Evolutionary conservation across 371 early-diverging fungal genomes (phyloP).

Genomic region (Mucor racemosus): DNA sequence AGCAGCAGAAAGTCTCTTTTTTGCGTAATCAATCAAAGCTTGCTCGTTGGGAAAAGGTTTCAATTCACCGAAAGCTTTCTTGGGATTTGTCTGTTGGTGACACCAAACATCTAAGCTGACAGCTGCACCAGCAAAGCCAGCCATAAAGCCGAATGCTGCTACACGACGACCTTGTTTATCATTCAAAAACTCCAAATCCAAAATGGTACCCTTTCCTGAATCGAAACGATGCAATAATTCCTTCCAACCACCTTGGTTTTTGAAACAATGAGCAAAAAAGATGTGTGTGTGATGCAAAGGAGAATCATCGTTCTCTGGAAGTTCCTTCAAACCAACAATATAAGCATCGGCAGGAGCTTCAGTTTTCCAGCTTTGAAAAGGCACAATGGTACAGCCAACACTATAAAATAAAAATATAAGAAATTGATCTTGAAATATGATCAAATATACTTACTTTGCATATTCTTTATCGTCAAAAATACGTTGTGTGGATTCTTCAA

Average conservation of each 20-base stretch:
- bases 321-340: slow-evolving; percentile 95
- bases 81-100: slow-evolving; percentile 65
- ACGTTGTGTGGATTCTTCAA: slow-evolving; percentile 80
- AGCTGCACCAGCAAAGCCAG: slow-evolving; percentile 95
- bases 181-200: slow-evolving; percentile 93
- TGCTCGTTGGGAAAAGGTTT: slow-evolving; percentile 87
- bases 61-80: slow-evolving; percentile 69
- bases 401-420: slow-evolving; percentile 38
- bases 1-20: slow-evolving; percentile 70
- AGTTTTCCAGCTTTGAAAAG: slow-evolving; percentile 80
- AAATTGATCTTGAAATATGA: too few relatives aligned
- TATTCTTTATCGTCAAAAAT: slow-evolving; percentile 93
- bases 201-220: slow-evolving; percentile 84
- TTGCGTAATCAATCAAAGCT: slow-evolving; percentile 74
- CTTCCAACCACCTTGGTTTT: slow-evolving; percentile 95
- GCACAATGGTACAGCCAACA: slow-evolving; percentile 82
- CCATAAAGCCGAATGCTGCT: slow-evolving; percentile 98
- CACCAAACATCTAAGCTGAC: slow-evolving; percentile 93
- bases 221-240: slow-evolving; percentile 86
- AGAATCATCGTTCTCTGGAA: slow-evolving; percentile 89
- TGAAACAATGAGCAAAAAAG: slow-evolving; percentile 98
- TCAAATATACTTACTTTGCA: slow-evolving; percentile 54
- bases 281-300: slow-evolving; percentile 94
- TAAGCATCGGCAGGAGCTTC: slow-evolving; percentile 88
- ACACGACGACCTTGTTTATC: slow-evolving; percentile 85